A percentile compares a stretch with the other conserved stretches of the same genome.
phyloP scores from a whole-genome alignment of 331 rosid species.

The Quercus tomentella region DNA sequence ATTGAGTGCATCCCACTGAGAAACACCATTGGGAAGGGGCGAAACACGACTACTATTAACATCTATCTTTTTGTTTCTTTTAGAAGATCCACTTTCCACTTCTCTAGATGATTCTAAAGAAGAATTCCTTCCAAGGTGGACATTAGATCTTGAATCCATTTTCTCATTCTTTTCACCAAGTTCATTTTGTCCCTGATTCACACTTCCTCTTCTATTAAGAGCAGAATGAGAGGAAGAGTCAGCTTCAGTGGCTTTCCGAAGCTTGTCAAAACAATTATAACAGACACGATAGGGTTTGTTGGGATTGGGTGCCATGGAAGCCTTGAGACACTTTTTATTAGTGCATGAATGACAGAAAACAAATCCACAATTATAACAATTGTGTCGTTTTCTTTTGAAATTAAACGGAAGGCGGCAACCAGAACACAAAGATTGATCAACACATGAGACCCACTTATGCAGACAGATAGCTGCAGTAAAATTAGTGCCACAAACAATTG shows the following conservation, averaged over 20 bases:
- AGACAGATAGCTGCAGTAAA: slow-evolving; percentile 40
- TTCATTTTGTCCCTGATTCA: slow-evolving; percentile 24
- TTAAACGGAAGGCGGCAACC: slow-evolving; percentile 41
- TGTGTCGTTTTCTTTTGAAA: slow-evolving; percentile 41
- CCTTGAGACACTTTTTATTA: slow-evolving; percentile 34
- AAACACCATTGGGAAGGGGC: slow-evolving; percentile 23
- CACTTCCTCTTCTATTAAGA: slow-evolving; percentile 27
- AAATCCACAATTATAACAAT: slow-evolving; percentile 46
- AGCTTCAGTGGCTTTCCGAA: slow-evolving; percentile 23
- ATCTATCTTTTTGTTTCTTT: slow-evolving; percentile 29
- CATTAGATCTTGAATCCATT: slow-evolving; percentile 8
- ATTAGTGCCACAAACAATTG: slow-evolving; percentile 31
- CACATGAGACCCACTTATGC: slow-evolving; percentile 35
- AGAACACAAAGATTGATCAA: slow-evolving; percentile 38
- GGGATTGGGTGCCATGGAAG: slow-evolving; percentile 39
- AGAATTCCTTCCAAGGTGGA: slow-evolving; percentile 4
- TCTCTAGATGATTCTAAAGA: slow-evolving; percentile 1
- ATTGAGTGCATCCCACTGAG: slow-evolving; percentile 7
- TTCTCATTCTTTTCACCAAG: slow-evolving; percentile 12
- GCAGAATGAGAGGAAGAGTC: slow-evolving; percentile 19
- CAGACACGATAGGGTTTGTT: slow-evolving; percentile 44
- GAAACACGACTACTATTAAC: slow-evolving; percentile 24
- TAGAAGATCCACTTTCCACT: slow-evolving; percentile 15
- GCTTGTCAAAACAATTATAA: slow-evolving; percentile 30
- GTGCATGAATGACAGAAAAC: slow-evolving; percentile 40